Percentiles rank a stretch among this genome's conserved stretches.
phyloP scores from a whole-genome alignment of 805 yeast genomes.

The Candida ponderosae region DNA sequence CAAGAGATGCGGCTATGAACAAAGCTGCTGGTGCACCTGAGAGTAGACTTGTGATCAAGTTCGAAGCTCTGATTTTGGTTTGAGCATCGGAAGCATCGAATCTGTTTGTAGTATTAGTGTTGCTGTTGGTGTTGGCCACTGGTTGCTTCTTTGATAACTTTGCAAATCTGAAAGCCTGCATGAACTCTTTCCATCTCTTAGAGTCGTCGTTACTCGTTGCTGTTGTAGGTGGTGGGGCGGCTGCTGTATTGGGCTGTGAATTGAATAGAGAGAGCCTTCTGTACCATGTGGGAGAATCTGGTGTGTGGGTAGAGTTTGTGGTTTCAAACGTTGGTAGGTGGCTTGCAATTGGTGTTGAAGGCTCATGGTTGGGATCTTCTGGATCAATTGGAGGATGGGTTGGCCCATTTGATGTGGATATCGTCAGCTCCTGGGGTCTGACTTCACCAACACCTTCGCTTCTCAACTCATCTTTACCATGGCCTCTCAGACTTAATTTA shows the following conservation, averaged over 20 bases:
- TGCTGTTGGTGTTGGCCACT: not conserved
- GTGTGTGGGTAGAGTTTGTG: too few relatives aligned
- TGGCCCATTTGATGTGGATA: too few relatives aligned
- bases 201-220: constrained; percentile 2
- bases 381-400: too few relatives aligned
- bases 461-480: not conserved
- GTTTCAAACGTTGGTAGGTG: too few relatives aligned
- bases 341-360: not conserved
- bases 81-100: constrained; percentile 14
- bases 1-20: constrained; percentile 65
- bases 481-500: not conserved
- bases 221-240: not conserved
- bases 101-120: not conserved
- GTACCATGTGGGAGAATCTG: not conserved
- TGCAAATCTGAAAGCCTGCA: constrained; percentile 19
- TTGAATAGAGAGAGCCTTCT: not conserved
- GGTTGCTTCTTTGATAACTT: constrained; percentile 1
- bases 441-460: not conserved
- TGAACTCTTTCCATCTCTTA: constrained; percentile 18
- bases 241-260: not conserved
- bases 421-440: not conserved
- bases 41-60: constrained; percentile 43
- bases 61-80: constrained; percentile 27
- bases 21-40: constrained; percentile 71
- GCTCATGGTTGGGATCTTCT: too few relatives aligned